Percentiles rank a stretch among this genome's conserved stretches.
Evolutionary conservation across 768 basidiomycete species (phyloP).

Genomic region (Phaeolepiota aurea): DNA sequence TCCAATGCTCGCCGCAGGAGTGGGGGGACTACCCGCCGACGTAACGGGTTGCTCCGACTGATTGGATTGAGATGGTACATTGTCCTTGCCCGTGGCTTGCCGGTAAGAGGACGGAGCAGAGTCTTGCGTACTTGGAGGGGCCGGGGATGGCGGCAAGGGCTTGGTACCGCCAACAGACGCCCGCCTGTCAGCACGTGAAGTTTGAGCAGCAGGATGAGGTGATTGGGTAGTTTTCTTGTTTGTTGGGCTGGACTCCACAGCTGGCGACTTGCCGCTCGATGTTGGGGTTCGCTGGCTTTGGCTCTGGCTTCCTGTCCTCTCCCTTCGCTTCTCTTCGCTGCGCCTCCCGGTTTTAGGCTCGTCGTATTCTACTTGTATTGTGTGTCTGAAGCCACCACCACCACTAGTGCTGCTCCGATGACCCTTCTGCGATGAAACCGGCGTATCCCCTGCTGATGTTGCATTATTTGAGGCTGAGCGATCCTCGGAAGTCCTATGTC

Average conservation of each 20-base stretch:
- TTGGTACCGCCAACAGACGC: background rate
- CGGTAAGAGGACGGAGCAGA: background rate
- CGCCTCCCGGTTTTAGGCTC: conserved; percentile 32
- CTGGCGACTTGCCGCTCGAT: background rate
- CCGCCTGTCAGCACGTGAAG: background rate
- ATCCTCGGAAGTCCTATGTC: conserved; percentile 10
- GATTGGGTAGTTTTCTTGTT: background rate
- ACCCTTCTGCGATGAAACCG: conserved; percentile 19
- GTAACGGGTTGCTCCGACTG: too few species aligned
- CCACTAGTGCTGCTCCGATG: conserved; percentile 41
- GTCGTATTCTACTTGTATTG: conserved; percentile 95
- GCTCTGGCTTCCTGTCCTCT: conserved; percentile 17
- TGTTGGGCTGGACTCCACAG: background rate
- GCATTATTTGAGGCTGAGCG: conserved; percentile 6
- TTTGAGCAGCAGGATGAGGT: background rate
- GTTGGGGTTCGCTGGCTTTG: conserved; percentile 8
- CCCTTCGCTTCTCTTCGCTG: conserved; percentile 22
- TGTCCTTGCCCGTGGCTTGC: conserved; percentile 1
- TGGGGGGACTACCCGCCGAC: conserved; percentile 21
- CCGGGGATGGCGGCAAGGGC: background rate
- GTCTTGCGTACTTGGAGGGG: background rate
- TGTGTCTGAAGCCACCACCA: conserved; percentile 59
- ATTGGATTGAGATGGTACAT: conserved; percentile 1
- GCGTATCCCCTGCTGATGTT: conserved; percentile 6
- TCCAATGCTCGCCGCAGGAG: too few species aligned